Conservation (phyloP, 805 yeast genomes). For the Metschnikowia henanensis region DNA sequence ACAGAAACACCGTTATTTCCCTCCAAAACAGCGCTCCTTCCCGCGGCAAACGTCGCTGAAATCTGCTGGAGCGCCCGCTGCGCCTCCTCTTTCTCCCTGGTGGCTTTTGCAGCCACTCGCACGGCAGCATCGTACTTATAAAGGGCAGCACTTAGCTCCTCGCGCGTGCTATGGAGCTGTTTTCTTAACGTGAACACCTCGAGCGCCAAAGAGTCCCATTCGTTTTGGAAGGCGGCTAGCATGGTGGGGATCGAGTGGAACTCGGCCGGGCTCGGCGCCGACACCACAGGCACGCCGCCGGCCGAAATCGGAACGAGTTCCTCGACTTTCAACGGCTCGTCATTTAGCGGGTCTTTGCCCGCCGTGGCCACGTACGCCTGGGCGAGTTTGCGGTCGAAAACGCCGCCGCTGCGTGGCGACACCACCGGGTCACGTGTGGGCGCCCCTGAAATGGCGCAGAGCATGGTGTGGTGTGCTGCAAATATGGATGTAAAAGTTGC, state of each 20-base stretch:
- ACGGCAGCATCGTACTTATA: slow-evolving; percentile 91
- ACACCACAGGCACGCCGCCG: slow-evolving; percentile 7
- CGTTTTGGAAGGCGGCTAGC: slow-evolving; percentile 74
- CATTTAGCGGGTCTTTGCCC: slow-evolving; percentile 74
- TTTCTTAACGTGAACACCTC: slow-evolving; percentile 78
- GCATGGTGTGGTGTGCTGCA: no score
- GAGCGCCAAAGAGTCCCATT: slow-evolving; percentile 85
- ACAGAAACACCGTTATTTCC: slow-evolving; percentile 15
- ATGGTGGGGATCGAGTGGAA: slow-evolving; percentile 75
- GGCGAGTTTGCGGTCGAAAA: slow-evolving; percentile 67
- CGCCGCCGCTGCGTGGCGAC: slow-evolving; percentile 65
- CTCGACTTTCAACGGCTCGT: slow-evolving; percentile 54
- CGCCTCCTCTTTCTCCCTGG: slow-evolving; percentile 77
- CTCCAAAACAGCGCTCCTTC: not conserved
- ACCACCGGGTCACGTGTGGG: slow-evolving; percentile 71
- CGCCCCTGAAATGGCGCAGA: slow-evolving; percentile 60
- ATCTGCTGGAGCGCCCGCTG: slow-evolving; percentile 61
- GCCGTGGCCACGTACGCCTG: slow-evolving; percentile 61
- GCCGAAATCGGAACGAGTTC: slow-evolving; percentile 50
- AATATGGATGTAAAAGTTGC: no score
- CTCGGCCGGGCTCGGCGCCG: slow-evolving; percentile 39
- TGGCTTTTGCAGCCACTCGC: slow-evolving; percentile 73
- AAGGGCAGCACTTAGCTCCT: slow-evolving; percentile 73
- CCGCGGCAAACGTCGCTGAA: slow-evolving; percentile 25
- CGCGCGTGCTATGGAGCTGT: slow-evolving; percentile 62